Conservation (phyloP, 495 filamentous ascomycete genomes). For the Hyphodiscus hymeniophilus region DNA sequence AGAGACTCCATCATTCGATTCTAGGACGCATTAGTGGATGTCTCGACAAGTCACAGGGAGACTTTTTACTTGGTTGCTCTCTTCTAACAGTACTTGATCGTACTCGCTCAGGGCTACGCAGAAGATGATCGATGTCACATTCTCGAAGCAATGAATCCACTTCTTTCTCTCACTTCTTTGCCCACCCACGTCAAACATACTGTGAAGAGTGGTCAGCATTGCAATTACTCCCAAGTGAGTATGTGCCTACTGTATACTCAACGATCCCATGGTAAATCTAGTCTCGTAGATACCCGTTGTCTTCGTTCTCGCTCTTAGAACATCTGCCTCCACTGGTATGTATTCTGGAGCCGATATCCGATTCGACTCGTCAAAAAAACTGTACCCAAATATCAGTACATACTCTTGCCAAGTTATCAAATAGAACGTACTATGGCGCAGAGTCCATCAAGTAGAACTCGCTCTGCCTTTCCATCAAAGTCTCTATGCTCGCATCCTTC, state of each 20-base stretch:
- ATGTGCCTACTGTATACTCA: constrained; percentile 88
- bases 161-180: constrained; percentile 97
- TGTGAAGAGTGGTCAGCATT: constrained; percentile 14
- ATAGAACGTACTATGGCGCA: constrained; percentile 77
- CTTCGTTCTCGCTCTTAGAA: constrained; percentile 91
- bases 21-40: constrained; percentile 34
- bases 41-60: constrained; percentile 13
- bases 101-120: constrained; percentile 98
- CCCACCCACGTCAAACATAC: constrained; percentile 97
- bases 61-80: constrained; percentile 79
- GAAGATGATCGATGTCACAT: constrained; percentile 99
- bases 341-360: constrained; percentile 83
- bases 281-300: constrained; percentile 99
- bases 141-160: constrained; percentile 99
- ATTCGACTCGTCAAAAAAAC: constrained; percentile 89
- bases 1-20: constrained; percentile 99
- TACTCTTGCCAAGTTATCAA: background rate
- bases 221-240: background rate
- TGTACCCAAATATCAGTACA: constrained; percentile 27
- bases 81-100: constrained; percentile 92
- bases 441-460: constrained; percentile 99
- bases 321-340: constrained; percentile 84
- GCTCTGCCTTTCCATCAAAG: constrained; percentile 84
- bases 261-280: constrained; percentile 91
- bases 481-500: constrained; percentile 79